Evolutionary conservation across 1,284 basidiomycete genomes (phyloP), one percentile per base, ranked within the genome.

Genomic region (Naganishia albida): DNA sequence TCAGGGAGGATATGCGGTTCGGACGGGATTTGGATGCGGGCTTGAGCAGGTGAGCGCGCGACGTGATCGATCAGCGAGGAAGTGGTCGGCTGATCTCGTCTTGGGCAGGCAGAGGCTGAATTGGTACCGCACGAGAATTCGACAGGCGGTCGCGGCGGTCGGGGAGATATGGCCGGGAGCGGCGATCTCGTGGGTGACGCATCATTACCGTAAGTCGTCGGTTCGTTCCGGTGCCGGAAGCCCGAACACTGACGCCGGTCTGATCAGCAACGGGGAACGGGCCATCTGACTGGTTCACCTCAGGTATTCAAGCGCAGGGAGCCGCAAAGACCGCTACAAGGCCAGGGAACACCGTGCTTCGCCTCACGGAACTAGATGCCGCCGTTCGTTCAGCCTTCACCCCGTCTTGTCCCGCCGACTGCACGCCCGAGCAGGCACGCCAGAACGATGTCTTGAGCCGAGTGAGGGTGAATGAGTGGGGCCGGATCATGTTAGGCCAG

Each of bases 221-320:
- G 12, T 25, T 10, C 34, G n/a, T 18, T 49, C 34, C n/a, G 15
- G 2, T 25, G 15, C 25, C 6, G 2, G 13, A 12, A 16, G n/a
- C 3, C 4, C 10, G 6, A 34, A 34, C 34, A 25, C 49, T 51
- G 15, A 30, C 12, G 4, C 25, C 7, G 2, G 1, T 56, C 2
- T 54, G 30, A 10, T 40, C 20, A 60, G 56, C 56, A 8, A 60
- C 56, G 13, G 56, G n/a, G 3, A 60, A 50, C 20, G 56, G 56
- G 3, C 56, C 56, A 10, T 60, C 56, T 26, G 56, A 60, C 25
- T 60, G 56, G 56, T 60, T 60, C 40, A 60, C 56, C 10, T 34
- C 34, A 28, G 56, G 56, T 7, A 30, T 60, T 7, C 23, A 55
- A n/a, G 6, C 44, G n/a, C 25, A 46, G 20, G 56, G 7, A 8